Evolutionary conservation across 2,329 filamentous ascomycete species (phyloP).

Genomic region (Colletotrichum navitas): DNA sequence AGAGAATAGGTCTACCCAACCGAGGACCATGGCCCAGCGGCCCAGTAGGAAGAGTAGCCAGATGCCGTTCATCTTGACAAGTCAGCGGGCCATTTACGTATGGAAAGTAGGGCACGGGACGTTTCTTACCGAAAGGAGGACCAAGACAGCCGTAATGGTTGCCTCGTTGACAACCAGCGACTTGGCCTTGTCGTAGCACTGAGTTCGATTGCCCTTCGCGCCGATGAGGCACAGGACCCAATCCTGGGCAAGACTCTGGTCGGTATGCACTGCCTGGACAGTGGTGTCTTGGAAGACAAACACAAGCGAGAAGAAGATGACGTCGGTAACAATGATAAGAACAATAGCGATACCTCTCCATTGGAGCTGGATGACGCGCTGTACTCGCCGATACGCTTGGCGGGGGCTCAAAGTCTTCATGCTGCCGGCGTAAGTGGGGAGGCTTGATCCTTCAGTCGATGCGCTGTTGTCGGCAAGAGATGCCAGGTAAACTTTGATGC

Average conservation of each 20-base stretch:
- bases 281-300: conserved; percentile 90
- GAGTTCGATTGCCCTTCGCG: conserved; percentile 69
- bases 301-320: conserved; percentile 92
- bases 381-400: conserved; percentile 88
- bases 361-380: conserved; percentile 88
- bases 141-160: conserved; percentile 83
- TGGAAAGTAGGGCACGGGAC: not conserved
- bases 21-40: conserved; percentile 85
- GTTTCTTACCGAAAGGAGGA: conserved; percentile 80
- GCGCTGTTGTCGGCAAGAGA: conserved; percentile 80
- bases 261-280: conserved; percentile 68
- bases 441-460: conserved; percentile 77
- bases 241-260: conserved; percentile 64
- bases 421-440: conserved; percentile 83
- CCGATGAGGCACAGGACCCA: conserved; percentile 81
- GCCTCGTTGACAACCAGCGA: conserved; percentile 78
- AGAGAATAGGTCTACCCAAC: conserved; percentile 79
- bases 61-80: conserved; percentile 78
- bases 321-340: conserved; percentile 88
- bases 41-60: conserved; percentile 87
- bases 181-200: conserved; percentile 73
- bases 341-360: conserved; percentile 95
- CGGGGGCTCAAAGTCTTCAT: conserved; percentile 82
- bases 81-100: conserved; percentile 22
- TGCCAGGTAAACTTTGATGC: conserved; percentile 92